These are phyloP conservation scores for Arabis alpina DNA, from an alignment of 345 rosid genomes.

Conservation along the genomic window DNA sequence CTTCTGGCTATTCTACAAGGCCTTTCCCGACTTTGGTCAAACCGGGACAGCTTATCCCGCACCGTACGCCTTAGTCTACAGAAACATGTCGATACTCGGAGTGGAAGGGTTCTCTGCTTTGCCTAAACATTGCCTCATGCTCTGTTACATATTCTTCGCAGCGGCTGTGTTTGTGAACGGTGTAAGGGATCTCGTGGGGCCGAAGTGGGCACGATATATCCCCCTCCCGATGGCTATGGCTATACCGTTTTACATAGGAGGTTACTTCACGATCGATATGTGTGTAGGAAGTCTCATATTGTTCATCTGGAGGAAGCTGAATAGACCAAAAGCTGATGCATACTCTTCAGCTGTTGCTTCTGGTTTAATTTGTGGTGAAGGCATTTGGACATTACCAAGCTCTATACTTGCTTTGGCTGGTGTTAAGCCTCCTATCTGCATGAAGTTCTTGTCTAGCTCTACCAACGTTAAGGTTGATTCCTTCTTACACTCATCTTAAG, in stretches of 20 bases:
- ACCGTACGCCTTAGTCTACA: slow-evolving; percentile 56
- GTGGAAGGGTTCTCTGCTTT: slow-evolving; percentile 65
- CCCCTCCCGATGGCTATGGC: slow-evolving; percentile 87
- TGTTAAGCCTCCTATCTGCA: slow-evolving; percentile 72
- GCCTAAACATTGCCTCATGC: slow-evolving; percentile 62
- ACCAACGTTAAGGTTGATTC: slow-evolving; percentile 55
- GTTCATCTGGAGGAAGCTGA: slow-evolving; percentile 61
- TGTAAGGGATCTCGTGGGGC: slow-evolving; percentile 47
- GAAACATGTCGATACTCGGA: slow-evolving; percentile 64
- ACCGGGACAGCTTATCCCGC: slow-evolving; percentile 54
- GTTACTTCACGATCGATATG: slow-evolving; percentile 77
- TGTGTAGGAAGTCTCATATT: slow-evolving; percentile 73
- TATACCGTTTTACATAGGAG: slow-evolving; percentile 71
- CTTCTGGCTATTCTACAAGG: slow-evolving; percentile 81
- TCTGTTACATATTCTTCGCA: slow-evolving; percentile 58
- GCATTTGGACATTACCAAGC: slow-evolving; percentile 73
- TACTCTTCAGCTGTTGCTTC: slow-evolving; percentile 75
- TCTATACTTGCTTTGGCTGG: slow-evolving; percentile 63
- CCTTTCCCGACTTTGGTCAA: slow-evolving; percentile 54
- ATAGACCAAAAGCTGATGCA: slow-evolving; percentile 64
- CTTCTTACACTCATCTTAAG: slow-evolving; percentile 51
- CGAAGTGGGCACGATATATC: slow-evolving; percentile 49
- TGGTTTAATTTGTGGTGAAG: slow-evolving; percentile 77
- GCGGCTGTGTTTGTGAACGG: slow-evolving; percentile 58
- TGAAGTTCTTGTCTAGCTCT: slow-evolving; percentile 66